Evolutionary conservation across 2,329 filamentous ascomycete species (phyloP), one percentile per base, ranked within the genome.

Genomic region (Colletotrichum neosansevieriae): DNA sequence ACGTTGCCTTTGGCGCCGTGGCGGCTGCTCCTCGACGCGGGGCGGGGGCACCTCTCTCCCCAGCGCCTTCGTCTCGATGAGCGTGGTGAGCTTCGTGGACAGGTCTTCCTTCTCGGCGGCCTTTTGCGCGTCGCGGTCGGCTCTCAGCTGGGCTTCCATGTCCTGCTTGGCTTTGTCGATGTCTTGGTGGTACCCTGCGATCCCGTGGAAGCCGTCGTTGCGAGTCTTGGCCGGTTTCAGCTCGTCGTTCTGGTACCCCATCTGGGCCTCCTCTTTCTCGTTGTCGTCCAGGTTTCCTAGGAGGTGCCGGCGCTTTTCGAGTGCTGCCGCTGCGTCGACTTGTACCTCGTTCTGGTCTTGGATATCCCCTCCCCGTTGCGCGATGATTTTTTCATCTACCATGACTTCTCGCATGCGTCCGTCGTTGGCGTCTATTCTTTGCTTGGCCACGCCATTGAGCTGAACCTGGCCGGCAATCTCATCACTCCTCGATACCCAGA

Each of bases 71-170:
- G 76, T 76, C 58, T 80, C 79, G 17, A 84, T 77, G n/a, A 85
- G 78, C 29, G 76, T 79, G n/a, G 79, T 79, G 1, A 85, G 76
- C 54, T 80, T 82, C 7, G 77, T 79, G 3, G 82, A 78, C 59
- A 85, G 77, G 53, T 76, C 81, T 49, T 80, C 76, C 5, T 80
- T 81, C 56, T 83, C 81, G 5, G 77, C 78, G 12, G 72, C 77
- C 50, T 76, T 77, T 71, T 42, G 70, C 69, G 62, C 60, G 15
- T 72, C 72, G 47, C 65, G 49, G 11, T 49, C 51, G 6, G 50
- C 59, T 29, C 61, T 62, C 32, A 49, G 44, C 17, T 70, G 40
- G 15, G 75, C 70, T 34, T 76, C 73, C 34, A 53, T 63, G 24
- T 72, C 58, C 9, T 72, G 68, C 38, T 70, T 69, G 32, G 50